phyloP scores from a whole-genome alignment of 2,329 filamentous ascomycete species.

The Fonsecaea pedrosoi region DNA sequence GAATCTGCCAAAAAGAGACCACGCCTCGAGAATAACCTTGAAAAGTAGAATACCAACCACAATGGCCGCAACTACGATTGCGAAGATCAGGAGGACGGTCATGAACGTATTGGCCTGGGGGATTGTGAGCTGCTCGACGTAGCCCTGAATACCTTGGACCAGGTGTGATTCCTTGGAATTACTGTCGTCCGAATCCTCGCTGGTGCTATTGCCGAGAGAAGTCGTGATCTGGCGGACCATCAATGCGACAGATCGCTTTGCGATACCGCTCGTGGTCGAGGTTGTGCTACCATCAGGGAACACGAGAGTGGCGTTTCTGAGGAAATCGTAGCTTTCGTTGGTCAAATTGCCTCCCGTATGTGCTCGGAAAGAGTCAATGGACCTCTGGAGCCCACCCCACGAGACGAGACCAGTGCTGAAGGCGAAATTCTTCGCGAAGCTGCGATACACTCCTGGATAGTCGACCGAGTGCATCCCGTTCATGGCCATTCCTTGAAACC shows the following conservation, averaged over 20 bases:
- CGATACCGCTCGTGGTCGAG: constrained; percentile 48
- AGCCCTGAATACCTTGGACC: constrained; percentile 80
- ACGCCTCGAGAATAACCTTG: constrained; percentile 89
- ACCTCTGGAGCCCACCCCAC: constrained; percentile 78
- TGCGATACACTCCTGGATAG: constrained; percentile 85
- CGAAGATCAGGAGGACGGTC: constrained; percentile 88
- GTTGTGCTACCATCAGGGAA: constrained; percentile 67
- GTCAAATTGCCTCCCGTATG: constrained; percentile 87
- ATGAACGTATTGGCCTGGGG: constrained; percentile 93
- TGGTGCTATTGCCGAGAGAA: constrained; percentile 47
- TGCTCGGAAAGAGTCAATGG: constrained; percentile 83
- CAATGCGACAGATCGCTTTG: constrained; percentile 66
- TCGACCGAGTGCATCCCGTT: constrained; percentile 95
- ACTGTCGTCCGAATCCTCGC: constrained; percentile 40
- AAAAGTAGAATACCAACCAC: constrained; percentile 84
- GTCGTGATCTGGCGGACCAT: constrained; percentile 58
- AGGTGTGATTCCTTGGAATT: constrained; percentile 58
- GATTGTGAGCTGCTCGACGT: constrained; percentile 81
- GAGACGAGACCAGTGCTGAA: constrained; percentile 86
- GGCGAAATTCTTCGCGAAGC: constrained; percentile 89
- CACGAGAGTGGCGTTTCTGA: constrained; percentile 77
- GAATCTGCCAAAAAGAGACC: constrained; percentile 88
- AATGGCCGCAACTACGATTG: constrained; percentile 82
- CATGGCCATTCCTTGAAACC: constrained; percentile 92
- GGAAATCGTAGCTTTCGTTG: constrained; percentile 73